Evolutionary conservation across 1,139 yeast species (phyloP).

Genomic region (Martiniozyma asiatica): DNA sequence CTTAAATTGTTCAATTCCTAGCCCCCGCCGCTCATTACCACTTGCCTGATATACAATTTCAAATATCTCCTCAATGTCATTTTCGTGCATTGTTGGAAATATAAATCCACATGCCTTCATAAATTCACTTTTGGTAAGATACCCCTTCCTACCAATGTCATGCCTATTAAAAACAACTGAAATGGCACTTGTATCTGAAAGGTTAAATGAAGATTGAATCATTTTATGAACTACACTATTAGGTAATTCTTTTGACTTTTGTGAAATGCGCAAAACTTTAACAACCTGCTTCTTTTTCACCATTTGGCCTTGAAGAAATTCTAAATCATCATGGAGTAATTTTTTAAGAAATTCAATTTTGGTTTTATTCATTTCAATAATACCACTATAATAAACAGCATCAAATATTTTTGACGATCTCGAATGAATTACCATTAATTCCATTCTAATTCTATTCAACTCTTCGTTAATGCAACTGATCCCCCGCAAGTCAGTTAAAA

Average conservation of each 20-base stretch:
- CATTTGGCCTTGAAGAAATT: slow-evolving; percentile 5
- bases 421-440: slow-evolving; percentile 9
- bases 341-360: slow-evolving; percentile 6
- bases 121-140: slow-evolving; percentile 59
- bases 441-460: slow-evolving; percentile 10
- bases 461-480: slow-evolving; percentile 7
- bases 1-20: slow-evolving; percentile 15
- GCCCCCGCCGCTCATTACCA: no score
- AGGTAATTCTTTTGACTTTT: slow-evolving; percentile 3
- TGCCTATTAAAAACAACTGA: slow-evolving; percentile 15
- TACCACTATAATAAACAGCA: slow-evolving; percentile 1
- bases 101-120: slow-evolving; percentile 48
- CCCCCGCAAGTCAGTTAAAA: slow-evolving; percentile 4
- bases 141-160: slow-evolving; percentile 30
- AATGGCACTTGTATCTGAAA: slow-evolving; percentile 7
- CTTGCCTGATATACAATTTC: slow-evolving; percentile 13
- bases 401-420: slow-evolving; percentile 4
- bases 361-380: slow-evolving; percentile 6
- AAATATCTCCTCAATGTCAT: slow-evolving; percentile 16
- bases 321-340: slow-evolving; percentile 4
- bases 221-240: slow-evolving; percentile 9
- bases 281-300: slow-evolving; percentile 9
- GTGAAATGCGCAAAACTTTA: slow-evolving; percentile 6
- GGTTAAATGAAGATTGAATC: slow-evolving; percentile 7
- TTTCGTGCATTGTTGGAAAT: slow-evolving; percentile 14